phyloP scores from a whole-genome alignment of 805 yeast species.

The Wickerhamia fluorescens region DNA sequence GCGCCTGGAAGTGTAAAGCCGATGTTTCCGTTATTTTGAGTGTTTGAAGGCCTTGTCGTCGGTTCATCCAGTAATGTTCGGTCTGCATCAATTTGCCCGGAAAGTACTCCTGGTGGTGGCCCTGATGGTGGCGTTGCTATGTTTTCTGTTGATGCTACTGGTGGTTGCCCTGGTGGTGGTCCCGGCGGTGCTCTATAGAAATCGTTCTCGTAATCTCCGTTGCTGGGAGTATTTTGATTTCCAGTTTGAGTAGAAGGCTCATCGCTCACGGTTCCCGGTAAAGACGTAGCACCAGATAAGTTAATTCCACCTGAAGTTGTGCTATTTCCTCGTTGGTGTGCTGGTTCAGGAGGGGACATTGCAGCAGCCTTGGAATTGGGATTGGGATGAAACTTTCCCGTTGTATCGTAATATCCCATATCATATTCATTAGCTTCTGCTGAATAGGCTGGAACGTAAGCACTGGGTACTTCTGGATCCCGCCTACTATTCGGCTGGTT shows the following conservation, averaged over 20 bases:
- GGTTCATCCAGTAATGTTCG: no score
- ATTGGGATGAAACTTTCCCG: slow-evolving; percentile 41
- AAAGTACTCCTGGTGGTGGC: no score
- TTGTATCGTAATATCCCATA: slow-evolving; percentile 66
- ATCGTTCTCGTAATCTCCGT: slow-evolving; percentile 3
- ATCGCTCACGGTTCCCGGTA: no score
- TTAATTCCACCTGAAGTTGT: no score
- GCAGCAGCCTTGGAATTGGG: slow-evolving; percentile 20
- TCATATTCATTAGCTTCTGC: slow-evolving; percentile 63
- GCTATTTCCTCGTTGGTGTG: slow-evolving; percentile 13
- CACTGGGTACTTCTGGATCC: slow-evolving; percentile 33
- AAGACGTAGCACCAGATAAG: no score
- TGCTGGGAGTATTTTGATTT: no score
- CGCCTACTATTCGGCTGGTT: slow-evolving; percentile 32
- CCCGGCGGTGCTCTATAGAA: slow-evolving; percentile 1
- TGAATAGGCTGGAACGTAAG: slow-evolving; percentile 63
- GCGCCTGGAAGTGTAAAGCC: slow-evolving; percentile 1
- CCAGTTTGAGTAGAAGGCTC: no score
- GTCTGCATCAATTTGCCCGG: no score
- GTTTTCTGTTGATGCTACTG: no score
- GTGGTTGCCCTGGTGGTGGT: slow-evolving; percentile 3
- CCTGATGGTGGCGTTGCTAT: slow-evolving; percentile 2
- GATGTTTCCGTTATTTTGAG: no score
- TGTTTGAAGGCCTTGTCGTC: no score
- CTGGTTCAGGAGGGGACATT: slow-evolving; percentile 12